These are phyloP conservation scores for Diutina rugosa DNA, from an alignment of 1,139 yeast genomes.

Conservation along the genomic window DNA sequence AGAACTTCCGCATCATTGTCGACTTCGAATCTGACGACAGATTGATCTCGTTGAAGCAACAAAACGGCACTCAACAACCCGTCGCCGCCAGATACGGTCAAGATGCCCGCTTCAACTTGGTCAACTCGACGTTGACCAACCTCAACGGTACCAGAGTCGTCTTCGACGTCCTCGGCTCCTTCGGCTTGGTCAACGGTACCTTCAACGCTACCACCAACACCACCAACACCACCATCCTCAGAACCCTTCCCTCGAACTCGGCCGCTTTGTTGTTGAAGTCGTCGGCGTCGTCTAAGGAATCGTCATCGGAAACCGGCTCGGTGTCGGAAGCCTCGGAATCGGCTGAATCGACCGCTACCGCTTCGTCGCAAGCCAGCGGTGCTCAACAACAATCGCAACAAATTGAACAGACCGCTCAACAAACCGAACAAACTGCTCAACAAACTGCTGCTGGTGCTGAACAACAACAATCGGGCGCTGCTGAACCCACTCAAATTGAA, in stretches of 20 bases:
- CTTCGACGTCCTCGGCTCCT: background rate
- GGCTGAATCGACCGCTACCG: background rate
- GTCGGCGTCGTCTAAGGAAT: background rate
- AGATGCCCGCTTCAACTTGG: background rate
- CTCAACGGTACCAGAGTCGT: background rate
- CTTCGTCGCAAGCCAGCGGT: background rate
- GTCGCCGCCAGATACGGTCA: background rate
- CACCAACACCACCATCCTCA: background rate
- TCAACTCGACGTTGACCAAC: background rate
- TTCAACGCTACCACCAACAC: background rate
- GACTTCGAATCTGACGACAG: background rate
- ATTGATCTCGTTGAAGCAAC: conserved; percentile 1
- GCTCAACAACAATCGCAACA: background rate
- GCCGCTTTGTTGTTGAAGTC: background rate
- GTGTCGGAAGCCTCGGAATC: background rate
- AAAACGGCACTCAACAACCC: background rate
- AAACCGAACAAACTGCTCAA: background rate
- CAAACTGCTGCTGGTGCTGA: background rate
- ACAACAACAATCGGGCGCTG: too few species aligned
- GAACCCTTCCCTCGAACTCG: background rate
- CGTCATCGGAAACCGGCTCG: background rate
- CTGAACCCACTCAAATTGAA: too few species aligned
- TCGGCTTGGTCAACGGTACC: background rate
- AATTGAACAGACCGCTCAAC: too few species aligned
- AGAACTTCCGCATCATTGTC: conserved; percentile 1